Evolutionary conservation across 2,329 filamentous ascomycete species (phyloP), one percentile per base, ranked within the genome.

Genomic region (Diplodia corticola): DNA sequence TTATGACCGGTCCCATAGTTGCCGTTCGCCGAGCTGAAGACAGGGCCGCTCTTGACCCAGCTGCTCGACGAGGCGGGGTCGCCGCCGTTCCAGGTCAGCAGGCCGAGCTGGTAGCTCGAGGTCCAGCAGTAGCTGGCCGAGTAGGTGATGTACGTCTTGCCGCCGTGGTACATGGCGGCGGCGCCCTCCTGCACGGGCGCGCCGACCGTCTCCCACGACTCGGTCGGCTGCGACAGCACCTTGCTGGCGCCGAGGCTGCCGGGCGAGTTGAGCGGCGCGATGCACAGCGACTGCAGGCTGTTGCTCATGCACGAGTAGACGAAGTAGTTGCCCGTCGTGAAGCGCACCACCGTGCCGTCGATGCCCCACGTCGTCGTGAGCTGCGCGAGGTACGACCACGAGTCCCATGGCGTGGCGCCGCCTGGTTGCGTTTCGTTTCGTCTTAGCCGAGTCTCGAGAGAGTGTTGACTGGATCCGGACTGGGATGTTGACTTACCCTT

Each of bases 1-100:
- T 86, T 86, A 68, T 86, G 84, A 0, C 84, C 85, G 0, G 84
- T 83, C 15, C 85, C 84, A 59, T 83, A 86, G 71, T 86, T 85
- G 3, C 84, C 84, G 67, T 86, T 86, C 1, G 81, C 84, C 51
- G 79, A 82, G 22, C 78, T 81, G 44, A 87, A 80, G 2, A 84
- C 77, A 9, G 83, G 84, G 0, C 83, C 83, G 2, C 76, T 80
- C 78, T 87, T 87, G 3, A 73, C 79, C 85, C 85, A 88, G 12
- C 80, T 82, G 0, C 71, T 71, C 0, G 75, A 69, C 17, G 73
- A 70, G 15, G 79, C 73, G 0, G 85, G 85, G 68, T 86, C 81
- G 0, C 81, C 74, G 13, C 84, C 83, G 26, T 85, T 81, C 79
- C 82, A 87, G 3, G 82, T 82, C 26, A 88, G 75, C 17, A 85